Conservation (phyloP, 257 asterid genomes). For the Avicennia marina region DNA sequence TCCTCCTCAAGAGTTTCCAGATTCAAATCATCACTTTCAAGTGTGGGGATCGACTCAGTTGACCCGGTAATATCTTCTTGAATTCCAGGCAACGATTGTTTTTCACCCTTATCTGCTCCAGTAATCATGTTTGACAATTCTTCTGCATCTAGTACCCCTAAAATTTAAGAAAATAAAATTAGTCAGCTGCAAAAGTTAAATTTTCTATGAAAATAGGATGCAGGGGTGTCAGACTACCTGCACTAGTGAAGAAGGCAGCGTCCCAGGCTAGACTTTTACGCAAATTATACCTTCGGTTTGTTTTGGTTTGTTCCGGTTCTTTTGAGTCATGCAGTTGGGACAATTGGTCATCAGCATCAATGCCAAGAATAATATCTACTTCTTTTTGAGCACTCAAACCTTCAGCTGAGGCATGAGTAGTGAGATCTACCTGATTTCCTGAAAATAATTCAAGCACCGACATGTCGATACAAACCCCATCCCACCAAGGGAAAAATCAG, state of each 20-base stretch:
- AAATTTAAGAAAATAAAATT: constrained; percentile 1
- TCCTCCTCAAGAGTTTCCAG: constrained; percentile 72
- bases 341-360: constrained; percentile 3
- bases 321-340: background rate
- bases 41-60: constrained; percentile 68
- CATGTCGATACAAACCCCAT: background rate
- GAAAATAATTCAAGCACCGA: constrained; percentile 16
- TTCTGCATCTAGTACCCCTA: constrained; percentile 86
- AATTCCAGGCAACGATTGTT: constrained; percentile 49
- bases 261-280: background rate
- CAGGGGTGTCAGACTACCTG: constrained; percentile 44
- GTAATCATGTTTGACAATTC: constrained; percentile 72
- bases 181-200: constrained; percentile 6
- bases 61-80: constrained; percentile 72
- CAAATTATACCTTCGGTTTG: background rate
- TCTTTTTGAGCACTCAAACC: constrained; percentile 27
- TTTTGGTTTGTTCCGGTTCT: background rate
- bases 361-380: constrained; percentile 18
- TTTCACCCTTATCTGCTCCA: constrained; percentile 42
- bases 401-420: constrained; percentile 19
- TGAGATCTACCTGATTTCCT: constrained; percentile 27
- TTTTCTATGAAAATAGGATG: background rate
- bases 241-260: background rate
- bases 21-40: constrained; percentile 63
- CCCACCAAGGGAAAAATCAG: background rate